Percentiles rank a stretch among this genome's conserved stretches.
Conservation (phyloP, 2,329 filamentous ascomycete genomes). For the Bipolaris zeicola region DNA sequence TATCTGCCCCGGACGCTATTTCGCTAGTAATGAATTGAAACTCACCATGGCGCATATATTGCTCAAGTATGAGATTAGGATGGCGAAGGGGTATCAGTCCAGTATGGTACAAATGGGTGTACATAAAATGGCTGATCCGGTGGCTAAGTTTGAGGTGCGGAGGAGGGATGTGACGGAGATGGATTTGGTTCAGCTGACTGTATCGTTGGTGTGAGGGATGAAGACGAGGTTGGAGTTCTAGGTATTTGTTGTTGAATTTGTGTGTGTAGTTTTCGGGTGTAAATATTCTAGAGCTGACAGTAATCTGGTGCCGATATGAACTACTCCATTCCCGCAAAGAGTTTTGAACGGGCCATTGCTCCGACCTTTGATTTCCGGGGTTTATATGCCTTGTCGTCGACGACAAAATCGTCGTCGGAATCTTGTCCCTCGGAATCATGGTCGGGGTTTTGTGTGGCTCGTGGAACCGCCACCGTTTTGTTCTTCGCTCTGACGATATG, state of each 20-base stretch:
- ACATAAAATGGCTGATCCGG: background rate
- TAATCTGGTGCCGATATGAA: too few relatives aligned
- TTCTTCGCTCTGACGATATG: background rate
- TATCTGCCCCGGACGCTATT: background rate
- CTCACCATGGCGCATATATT: background rate
- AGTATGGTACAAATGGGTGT: background rate
- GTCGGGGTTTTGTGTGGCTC: background rate
- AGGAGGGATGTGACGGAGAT: background rate
- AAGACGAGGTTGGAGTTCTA: too few relatives aligned
- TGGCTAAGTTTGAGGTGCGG: background rate
- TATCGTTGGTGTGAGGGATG: too few relatives aligned
- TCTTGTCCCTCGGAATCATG: background rate
- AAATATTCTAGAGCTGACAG: too few relatives aligned
- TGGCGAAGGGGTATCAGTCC: background rate
- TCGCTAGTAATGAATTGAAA: background rate
- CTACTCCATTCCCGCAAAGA: background rate
- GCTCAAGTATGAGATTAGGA: background rate
- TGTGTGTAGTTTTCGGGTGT: too few relatives aligned
- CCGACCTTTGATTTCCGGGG: conserved; percentile 1
- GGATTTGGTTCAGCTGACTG: too few relatives aligned
- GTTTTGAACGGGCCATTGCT: background rate
- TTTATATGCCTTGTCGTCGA: background rate
- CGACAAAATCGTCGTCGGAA: background rate
- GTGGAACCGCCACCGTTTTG: background rate
- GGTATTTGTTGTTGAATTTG: too few relatives aligned